Percentiles rank a stretch among this genome's conserved stretches.
Evolutionary conservation across 345 rosid genomes (phyloP).

Genomic region (Atalantia buxifolia): DNA sequence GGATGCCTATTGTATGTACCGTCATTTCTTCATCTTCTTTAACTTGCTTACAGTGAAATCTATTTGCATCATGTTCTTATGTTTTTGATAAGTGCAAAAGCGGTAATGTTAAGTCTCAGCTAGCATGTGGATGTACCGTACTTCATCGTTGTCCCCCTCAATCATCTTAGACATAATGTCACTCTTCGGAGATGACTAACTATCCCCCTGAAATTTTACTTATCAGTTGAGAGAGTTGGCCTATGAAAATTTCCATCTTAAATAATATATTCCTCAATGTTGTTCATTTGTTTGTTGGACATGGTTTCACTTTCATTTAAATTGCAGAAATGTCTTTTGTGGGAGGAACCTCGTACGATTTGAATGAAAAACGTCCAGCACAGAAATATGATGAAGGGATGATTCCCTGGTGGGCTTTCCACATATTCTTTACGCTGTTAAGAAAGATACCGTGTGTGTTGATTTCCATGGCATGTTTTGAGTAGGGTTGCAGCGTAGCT

Average conservation of each 20-base stretch:
- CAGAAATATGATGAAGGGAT: background rate
- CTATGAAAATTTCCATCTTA: background rate
- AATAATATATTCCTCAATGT: too few species aligned
- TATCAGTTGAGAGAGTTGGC: background rate
- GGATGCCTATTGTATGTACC: constrained; percentile 77
- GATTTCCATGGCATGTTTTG: constrained; percentile 1
- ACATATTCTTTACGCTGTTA: background rate
- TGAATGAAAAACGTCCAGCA: constrained; percentile 11
- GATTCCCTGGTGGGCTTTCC: background rate
- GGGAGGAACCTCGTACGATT: constrained; percentile 34
- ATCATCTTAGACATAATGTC: background rate
- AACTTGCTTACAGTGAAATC: background rate
- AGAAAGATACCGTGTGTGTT: background rate
- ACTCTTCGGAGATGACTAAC: background rate
- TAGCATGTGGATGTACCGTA: background rate
- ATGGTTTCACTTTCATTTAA: background rate
- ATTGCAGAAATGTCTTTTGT: constrained; percentile 40
- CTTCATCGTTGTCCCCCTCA: background rate
- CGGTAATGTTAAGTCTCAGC: background rate
- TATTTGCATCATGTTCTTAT: background rate
- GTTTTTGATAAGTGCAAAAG: background rate
- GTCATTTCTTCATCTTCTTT: constrained; percentile 4
- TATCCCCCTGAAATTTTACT: background rate
- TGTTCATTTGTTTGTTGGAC: background rate
- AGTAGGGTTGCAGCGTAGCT: background rate